A percentile compares a stretch with the other conserved stretches of the same genome.
These are phyloP conservation scores for Begonia peltatifolia DNA, from an alignment of 306 rosid species.

Conservation along the genomic window DNA sequence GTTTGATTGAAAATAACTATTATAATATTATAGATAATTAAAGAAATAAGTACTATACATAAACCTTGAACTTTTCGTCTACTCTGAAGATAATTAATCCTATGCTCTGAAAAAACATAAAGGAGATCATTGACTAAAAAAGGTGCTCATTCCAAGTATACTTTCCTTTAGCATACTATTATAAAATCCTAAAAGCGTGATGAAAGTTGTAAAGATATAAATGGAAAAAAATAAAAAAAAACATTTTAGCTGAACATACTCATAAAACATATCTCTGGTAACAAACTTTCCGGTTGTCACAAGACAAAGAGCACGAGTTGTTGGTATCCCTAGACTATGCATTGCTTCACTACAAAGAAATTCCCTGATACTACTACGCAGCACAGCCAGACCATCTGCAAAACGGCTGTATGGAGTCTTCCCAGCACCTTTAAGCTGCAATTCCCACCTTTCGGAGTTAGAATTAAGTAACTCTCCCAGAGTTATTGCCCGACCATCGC, in stretches of 20 bases:
- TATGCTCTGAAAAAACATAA: no score
- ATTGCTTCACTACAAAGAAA: conserved; percentile 98
- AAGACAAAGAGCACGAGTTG: conserved; percentile 91
- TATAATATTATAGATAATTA: background rate
- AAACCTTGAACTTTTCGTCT: no score
- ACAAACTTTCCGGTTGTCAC: conserved; percentile 79
- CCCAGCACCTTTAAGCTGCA: conserved; percentile 96
- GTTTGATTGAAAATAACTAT: background rate
- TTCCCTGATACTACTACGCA: conserved; percentile 94
- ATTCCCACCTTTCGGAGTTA: conserved; percentile 80
- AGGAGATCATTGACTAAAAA: no score
- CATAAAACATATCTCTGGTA: conserved; percentile 90
- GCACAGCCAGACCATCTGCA: conserved; percentile 96
- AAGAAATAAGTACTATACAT: background rate
- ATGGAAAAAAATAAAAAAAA: background rate
- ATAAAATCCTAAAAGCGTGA: background rate
- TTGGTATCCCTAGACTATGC: conserved; percentile 89
- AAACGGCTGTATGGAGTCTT: conserved; percentile 95
- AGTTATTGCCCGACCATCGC: conserved; percentile 97
- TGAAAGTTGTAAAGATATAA: background rate
- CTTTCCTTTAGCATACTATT: no score
- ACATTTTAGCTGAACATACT: conserved; percentile 34
- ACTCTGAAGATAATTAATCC: no score
- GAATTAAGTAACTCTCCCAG: conserved; percentile 84
- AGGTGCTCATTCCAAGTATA: no score